Evolutionary conservation across 2,329 filamentous ascomycete genomes (phyloP).

Genomic region (Gaeumannomyces tritici): DNA sequence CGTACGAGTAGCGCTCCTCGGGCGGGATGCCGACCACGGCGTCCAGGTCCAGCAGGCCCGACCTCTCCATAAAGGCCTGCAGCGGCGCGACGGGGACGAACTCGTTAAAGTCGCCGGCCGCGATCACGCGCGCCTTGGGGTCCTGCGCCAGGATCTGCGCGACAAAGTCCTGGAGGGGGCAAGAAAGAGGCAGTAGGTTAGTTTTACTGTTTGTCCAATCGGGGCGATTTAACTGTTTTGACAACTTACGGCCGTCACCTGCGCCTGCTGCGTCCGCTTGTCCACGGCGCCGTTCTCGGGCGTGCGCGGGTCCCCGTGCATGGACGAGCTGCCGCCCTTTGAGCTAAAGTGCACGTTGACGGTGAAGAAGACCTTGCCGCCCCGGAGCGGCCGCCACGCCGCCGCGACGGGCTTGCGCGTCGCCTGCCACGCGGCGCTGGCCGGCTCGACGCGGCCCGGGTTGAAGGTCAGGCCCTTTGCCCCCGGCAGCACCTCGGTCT

Average conservation of each 20-base stretch:
- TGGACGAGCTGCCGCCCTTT: conserved; percentile 55
- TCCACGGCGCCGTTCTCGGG: conserved; percentile 57
- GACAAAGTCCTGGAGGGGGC: conserved; percentile 31
- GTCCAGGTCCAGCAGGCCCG: conserved; percentile 52
- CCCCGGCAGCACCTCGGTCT: conserved; percentile 46
- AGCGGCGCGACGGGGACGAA: conserved; percentile 55
- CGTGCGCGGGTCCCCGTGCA: conserved; percentile 57
- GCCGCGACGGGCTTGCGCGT: conserved; percentile 61
- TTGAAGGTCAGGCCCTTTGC: conserved; percentile 52
- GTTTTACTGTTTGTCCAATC: too few relatives aligned
- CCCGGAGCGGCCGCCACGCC: conserved; percentile 49
- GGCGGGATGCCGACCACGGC: conserved; percentile 40
- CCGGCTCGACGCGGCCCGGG: conserved; percentile 57
- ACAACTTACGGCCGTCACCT: conserved; percentile 42
- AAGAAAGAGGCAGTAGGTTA: not conserved
- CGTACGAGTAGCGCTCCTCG: conserved; percentile 59
- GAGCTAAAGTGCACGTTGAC: conserved; percentile 61
- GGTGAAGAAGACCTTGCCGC: conserved; percentile 51
- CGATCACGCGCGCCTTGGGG: conserved; percentile 45
- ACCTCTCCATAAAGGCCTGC: conserved; percentile 39
- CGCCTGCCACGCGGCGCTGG: conserved; percentile 46
- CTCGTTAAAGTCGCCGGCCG: conserved; percentile 65
- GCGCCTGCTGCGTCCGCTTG: conserved; percentile 44
- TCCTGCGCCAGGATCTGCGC: conserved; percentile 46
- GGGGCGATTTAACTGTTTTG: too few relatives aligned